Conservation (phyloP, 805 yeast genomes). For the Saccharomycopsis fermentans region DNA sequence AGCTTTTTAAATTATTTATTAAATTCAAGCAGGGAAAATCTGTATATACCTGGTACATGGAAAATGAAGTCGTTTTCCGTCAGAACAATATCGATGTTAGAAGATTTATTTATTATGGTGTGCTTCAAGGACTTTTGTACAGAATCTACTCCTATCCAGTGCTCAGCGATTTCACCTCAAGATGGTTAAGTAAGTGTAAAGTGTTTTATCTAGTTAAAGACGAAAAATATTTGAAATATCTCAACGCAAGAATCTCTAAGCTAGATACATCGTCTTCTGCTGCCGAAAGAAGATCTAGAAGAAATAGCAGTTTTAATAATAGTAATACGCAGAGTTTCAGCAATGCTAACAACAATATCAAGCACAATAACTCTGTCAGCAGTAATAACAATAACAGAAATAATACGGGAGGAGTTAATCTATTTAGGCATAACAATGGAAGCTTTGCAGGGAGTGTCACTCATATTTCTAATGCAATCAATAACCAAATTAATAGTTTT, state of each 20-base stretch:
- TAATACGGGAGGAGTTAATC: background rate
- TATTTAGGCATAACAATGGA: background rate
- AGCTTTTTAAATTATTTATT: slow-evolving; percentile 10
- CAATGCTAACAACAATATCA: background rate
- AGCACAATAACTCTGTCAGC: background rate
- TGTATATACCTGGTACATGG: slow-evolving; percentile 72
- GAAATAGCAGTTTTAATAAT: background rate
- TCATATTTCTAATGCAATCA: background rate
- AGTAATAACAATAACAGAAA: background rate
- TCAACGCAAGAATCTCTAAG: background rate
- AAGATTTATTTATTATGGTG: slow-evolving; percentile 79
- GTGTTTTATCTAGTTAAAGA: slow-evolving; percentile 12
- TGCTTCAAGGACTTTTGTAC: slow-evolving; percentile 70
- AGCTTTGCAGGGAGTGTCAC: background rate
- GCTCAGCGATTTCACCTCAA: slow-evolving; percentile 28
- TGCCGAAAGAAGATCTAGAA: background rate
- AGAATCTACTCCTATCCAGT: slow-evolving; percentile 73
- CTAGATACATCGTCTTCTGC: background rate
- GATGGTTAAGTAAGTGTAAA: slow-evolving; percentile 15
- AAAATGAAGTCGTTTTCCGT: slow-evolving; percentile 44
- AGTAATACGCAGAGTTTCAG: background rate
- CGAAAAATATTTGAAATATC: background rate
- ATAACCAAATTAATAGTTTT: background rate
- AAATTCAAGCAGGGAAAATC: slow-evolving; percentile 68
- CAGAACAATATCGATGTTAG: slow-evolving; percentile 60